Conservation (phyloP, 2,329 filamentous ascomycete species). For the Talaromyces sp. region DNA sequence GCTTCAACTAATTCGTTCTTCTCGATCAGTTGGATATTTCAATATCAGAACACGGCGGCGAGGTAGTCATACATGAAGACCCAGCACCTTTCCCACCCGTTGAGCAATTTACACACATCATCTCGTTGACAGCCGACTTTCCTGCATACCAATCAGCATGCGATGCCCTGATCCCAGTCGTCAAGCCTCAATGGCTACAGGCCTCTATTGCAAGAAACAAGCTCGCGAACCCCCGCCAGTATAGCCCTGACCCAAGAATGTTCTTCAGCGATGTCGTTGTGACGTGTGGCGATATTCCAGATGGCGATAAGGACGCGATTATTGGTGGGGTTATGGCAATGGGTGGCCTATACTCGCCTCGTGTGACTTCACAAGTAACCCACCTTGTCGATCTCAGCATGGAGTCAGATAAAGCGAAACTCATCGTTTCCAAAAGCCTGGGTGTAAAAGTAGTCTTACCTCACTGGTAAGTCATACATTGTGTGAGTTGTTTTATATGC, state of each 20-base stretch:
- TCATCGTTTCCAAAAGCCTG: constrained; percentile 62
- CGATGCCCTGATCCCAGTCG: constrained; percentile 76
- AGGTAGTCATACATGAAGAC: constrained; percentile 42
- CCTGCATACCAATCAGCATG: constrained; percentile 74
- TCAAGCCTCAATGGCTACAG: constrained; percentile 77
- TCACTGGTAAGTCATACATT: constrained; percentile 64
- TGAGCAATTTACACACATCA: constrained; percentile 59
- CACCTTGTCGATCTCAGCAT: constrained; percentile 81
- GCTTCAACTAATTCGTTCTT: not conserved
- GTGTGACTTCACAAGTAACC: constrained; percentile 71
- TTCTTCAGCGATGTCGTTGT: constrained; percentile 85
- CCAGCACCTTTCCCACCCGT: constrained; percentile 38
- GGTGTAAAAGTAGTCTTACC: constrained; percentile 82
- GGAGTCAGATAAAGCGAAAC: constrained; percentile 63
- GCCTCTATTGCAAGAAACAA: constrained; percentile 67
- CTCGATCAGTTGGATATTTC: constrained; percentile 43
- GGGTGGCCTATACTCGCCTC: constrained; percentile 74
- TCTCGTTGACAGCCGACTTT: constrained; percentile 82
- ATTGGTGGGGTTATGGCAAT: constrained; percentile 84
- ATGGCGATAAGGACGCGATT: constrained; percentile 86
- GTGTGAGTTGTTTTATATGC: not conserved
- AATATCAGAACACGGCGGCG: constrained; percentile 50
- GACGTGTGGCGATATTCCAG: constrained; percentile 78
- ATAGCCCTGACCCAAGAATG: constrained; percentile 84
- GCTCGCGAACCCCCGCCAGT: constrained; percentile 73